Percentiles rank a stretch among this genome's conserved stretches.
Conservation (phyloP, 305 asterid species). For the Fraxinus xanthoxyloides region DNA sequence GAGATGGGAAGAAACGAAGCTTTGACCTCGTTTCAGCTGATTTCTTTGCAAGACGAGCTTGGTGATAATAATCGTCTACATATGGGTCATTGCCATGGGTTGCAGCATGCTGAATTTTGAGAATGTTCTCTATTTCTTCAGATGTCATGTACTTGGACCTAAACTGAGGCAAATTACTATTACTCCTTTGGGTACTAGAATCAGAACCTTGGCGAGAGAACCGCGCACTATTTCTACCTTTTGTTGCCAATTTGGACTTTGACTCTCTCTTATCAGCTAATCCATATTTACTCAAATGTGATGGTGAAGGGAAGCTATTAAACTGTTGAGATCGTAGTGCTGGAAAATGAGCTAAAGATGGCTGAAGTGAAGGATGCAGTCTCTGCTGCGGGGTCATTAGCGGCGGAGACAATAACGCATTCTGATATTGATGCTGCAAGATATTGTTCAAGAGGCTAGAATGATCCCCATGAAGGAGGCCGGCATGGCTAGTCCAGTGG, state of each 20-base stretch:
- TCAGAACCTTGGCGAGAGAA: constrained; percentile 77
- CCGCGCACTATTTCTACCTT: constrained; percentile 63
- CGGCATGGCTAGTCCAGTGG: constrained; percentile 72
- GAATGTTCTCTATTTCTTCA: constrained; percentile 90
- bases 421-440: constrained; percentile 68
- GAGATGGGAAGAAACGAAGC: constrained; percentile 75
- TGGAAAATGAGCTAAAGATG: constrained; percentile 55
- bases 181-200: constrained; percentile 56
- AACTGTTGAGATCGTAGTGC: constrained; percentile 58
- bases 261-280: constrained; percentile 53
- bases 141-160: constrained; percentile 91
- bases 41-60: constrained; percentile 88
- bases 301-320: constrained; percentile 66
- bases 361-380: constrained; percentile 61
- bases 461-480: constrained; percentile 64
- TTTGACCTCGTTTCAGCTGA: constrained; percentile 63
- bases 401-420: constrained; percentile 58
- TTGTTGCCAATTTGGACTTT: constrained; percentile 60
- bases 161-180: constrained; percentile 55
- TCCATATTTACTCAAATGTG: constrained; percentile 52
- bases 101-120: constrained; percentile 86
- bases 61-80: constrained; percentile 91
- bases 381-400: constrained; percentile 59
- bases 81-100: constrained; percentile 85
- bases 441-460: constrained; percentile 47